Base-by-base conservation (phyloP, 225 moss, liverwort and hornwort species). In the Sphagnum tenellum region DNA sequence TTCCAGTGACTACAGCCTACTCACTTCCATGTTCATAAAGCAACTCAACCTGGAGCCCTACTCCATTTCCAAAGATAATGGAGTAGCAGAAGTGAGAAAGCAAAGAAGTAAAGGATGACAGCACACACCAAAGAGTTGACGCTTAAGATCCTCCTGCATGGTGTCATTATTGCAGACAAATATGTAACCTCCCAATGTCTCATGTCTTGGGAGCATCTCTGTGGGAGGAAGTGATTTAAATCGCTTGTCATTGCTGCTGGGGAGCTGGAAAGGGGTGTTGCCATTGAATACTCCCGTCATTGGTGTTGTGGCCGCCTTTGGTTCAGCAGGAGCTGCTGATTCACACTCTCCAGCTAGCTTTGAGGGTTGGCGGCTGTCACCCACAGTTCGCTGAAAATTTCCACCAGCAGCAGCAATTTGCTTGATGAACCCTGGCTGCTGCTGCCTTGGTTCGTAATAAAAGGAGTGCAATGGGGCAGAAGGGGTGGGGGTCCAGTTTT, bases 141-240 rank as follows among this genome's bases (percentile, higher is more conserved):
- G 70, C 62, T 85, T 85, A 55, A 85, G 85, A 44, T 85, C 85
- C 73, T 85, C 85, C 69, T 85, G 85, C 85, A 85, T 85, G 48
- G 85, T 81, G 53, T 85, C 85, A 63, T 85, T 85, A 73, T 85
- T 85, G 76, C 85, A 85, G 44, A 85, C 85, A 47, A 81, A 85
- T 64, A 85, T 85, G 60, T 81, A 85, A 4, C 85, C 85, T 61
- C 85, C 85, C 69, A 81, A 67, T 9, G 71, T 81, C 44, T 75
- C 81, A 63, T 85, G 77, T 55, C 85, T 55, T 3, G 85, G 77
- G 5, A 85, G 78, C 64, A 81, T 76, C 62, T 85, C 85, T 48
- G 81, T 73, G 0, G 85, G 78, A 5, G 85, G 85, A 7, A 84
- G 71, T 50, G 85, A 85, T 50, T 85, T 85, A 59, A 85, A 85